A percentile compares a stretch with the other conserved stretches of the same genome.
Conservation (phyloP, 352 stramenopile species). For the Thraustotheca clavata region DNA sequence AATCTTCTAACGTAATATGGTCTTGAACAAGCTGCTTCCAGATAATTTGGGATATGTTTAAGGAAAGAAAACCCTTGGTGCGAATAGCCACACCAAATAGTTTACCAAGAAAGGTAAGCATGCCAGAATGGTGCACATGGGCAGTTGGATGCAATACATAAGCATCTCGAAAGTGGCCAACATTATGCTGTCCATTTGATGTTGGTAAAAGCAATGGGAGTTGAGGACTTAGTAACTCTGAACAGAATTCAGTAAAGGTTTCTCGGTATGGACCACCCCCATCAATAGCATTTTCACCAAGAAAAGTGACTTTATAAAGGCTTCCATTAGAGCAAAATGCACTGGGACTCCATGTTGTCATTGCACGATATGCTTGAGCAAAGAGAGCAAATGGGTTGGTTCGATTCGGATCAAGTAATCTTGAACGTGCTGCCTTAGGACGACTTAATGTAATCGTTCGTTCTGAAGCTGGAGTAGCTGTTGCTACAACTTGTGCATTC, state of each 20-base stretch:
- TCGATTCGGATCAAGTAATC: constrained; percentile 25
- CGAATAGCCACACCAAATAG: constrained; percentile 86
- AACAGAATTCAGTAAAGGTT: constrained; percentile 72
- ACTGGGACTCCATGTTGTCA: constrained; percentile 45
- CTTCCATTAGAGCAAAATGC: constrained; percentile 53
- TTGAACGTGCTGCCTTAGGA: constrained; percentile 57
- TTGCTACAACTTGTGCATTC: constrained; percentile 50
- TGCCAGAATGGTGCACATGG: constrained; percentile 40
- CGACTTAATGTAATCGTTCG: constrained; percentile 68
- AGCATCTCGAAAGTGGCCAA: constrained; percentile 79
- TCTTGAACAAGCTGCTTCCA: constrained; percentile 88
- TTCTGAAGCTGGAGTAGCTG: constrained; percentile 29
- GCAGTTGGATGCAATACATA: constrained; percentile 82
- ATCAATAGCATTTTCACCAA: constrained; percentile 80
- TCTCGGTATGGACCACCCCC: constrained; percentile 83
- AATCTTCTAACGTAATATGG: constrained; percentile 60
- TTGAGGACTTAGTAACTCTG: constrained; percentile 72
- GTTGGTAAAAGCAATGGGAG: constrained; percentile 79
- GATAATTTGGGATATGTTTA: constrained; percentile 79
- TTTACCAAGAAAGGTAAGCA: constrained; percentile 91
- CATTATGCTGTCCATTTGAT: constrained; percentile 84
- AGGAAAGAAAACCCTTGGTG: constrained; percentile 77
- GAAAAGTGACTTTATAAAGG: constrained; percentile 81
- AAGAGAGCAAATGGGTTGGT: constrained; percentile 58
- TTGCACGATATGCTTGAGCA: constrained; percentile 74